These are phyloP conservation scores for Vitis labrusca DNA, from an alignment of 164 flowering plant species.

Conservation along the genomic window DNA sequence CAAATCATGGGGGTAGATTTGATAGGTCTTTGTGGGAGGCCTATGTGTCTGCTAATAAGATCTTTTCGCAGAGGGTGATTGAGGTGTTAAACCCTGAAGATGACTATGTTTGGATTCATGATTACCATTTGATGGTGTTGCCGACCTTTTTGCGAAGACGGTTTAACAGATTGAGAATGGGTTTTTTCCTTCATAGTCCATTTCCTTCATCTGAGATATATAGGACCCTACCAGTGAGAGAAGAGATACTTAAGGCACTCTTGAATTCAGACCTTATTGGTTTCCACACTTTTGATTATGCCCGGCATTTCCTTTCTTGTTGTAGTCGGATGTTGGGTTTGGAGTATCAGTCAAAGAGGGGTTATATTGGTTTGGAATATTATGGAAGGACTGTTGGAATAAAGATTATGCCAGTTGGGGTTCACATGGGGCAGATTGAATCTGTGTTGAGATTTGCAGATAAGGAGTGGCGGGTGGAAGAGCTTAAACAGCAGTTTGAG, in stretches of 20 bases:
- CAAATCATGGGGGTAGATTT: slow-evolving; percentile 60
- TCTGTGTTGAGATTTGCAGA: slow-evolving; percentile 59
- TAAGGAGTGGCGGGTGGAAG: slow-evolving; percentile 59
- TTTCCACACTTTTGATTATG: slow-evolving; percentile 84
- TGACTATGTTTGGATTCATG: slow-evolving; percentile 84
- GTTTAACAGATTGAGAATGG: slow-evolving; percentile 63
- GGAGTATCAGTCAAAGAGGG: slow-evolving; percentile 80
- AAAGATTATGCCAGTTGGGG: slow-evolving; percentile 80
- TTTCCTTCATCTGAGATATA: slow-evolving; percentile 84
- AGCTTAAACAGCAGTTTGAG: slow-evolving; percentile 67
- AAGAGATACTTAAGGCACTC: slow-evolving; percentile 72
- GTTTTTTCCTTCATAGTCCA: slow-evolving; percentile 76
- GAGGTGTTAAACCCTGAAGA: slow-evolving; percentile 83
- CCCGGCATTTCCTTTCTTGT: slow-evolving; percentile 85
- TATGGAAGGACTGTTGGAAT: slow-evolving; percentile 75
- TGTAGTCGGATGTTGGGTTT: slow-evolving; percentile 82
- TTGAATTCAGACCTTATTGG: slow-evolving; percentile 71
- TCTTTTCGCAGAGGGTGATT: slow-evolving; percentile 67
- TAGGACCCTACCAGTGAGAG: slow-evolving; percentile 75
- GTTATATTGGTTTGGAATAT: slow-evolving; percentile 74
- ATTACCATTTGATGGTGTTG: slow-evolving; percentile 78
- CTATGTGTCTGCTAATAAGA: slow-evolving; percentile 71
- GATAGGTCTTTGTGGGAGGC: slow-evolving; percentile 80
- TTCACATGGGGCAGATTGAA: slow-evolving; percentile 76
- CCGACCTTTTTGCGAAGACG: slow-evolving; percentile 73